Base-by-base conservation (phyloP, 371 early-diverging fungal genomes). In the Mucor sp. region DNA sequence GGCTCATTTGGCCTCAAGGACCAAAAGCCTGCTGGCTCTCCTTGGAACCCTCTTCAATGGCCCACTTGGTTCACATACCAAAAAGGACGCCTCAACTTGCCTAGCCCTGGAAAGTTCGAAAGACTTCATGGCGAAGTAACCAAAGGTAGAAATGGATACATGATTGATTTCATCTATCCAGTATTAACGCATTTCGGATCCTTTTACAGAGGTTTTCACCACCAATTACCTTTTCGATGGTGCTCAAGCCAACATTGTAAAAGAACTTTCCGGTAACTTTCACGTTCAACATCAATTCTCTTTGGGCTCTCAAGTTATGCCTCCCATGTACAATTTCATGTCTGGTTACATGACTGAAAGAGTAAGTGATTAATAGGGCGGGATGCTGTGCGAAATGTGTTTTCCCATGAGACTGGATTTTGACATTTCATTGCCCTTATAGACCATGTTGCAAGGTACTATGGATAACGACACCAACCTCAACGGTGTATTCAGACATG, bases 241-340 rank as follows among this genome's bases (percentile, higher is more conserved):
- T 67, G 97, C 93, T 33, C 93, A 94, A 70, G 93, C 96, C 64
- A 97, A 97, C 73, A 87, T 97, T 70, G 89, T 92, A 48, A 95
- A 95, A 75, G 87, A 93, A 50, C 84, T 96, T 75, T 94, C 94
- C 58, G 93, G 85, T 65, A 93, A 93, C 83, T 96, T 99, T 85
- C 97, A 97, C 74, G 94, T 95, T 56, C 88, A 91, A 62, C 98
- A 99, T 85, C 90, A 93, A 48, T 91, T 98, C 80, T 85, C 91
- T 43, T 91, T 97, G 77, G 98, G 95, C 5, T 89, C 94, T 58
- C 85, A 91, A 48, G 87, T 87, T 32, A 82, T 85, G 66, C 97
- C 97, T 37, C 90, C 95, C 19, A 83, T 84, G 78, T 98, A 97
- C 82, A 94, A 93, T 84, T 97, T 98, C 74, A 89, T 89, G 65